Percentiles rank a stretch among this genome's conserved stretches.
Conservation (phyloP, 148 eudicot genomes). For the Rhododendron ovatum region DNA sequence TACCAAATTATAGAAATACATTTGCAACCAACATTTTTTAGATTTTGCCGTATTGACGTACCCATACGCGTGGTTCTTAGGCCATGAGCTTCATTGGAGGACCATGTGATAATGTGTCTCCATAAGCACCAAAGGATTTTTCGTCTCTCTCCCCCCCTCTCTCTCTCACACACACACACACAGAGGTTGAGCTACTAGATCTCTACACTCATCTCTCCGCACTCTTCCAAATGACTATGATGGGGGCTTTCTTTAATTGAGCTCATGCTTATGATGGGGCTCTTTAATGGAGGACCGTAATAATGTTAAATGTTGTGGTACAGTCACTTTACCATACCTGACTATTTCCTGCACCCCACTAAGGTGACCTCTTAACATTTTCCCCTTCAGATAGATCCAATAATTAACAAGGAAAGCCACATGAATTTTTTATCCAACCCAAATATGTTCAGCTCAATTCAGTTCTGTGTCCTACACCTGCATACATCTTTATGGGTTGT, state of each 20-base stretch:
- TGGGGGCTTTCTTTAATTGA: background rate
- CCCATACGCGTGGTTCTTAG: no score
- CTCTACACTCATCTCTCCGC: no score
- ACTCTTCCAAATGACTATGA: background rate
- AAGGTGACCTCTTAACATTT: slow-evolving; percentile 17
- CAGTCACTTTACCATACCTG: slow-evolving; percentile 25
- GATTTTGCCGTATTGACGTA: no score
- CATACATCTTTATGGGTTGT: background rate
- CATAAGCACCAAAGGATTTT: background rate
- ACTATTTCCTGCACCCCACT: slow-evolving; percentile 38
- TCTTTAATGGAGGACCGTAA: background rate
- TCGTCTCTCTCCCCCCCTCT: background rate
- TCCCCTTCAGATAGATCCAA: slow-evolving; percentile 16
- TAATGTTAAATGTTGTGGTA: slow-evolving; percentile 18
- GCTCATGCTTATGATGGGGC: slow-evolving; percentile 20
- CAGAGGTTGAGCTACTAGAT: background rate
- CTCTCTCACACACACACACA: background rate
- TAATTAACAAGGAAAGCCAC: background rate
- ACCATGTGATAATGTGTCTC: background rate
- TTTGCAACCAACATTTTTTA: no score
- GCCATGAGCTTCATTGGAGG: no score
- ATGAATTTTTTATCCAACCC: slow-evolving; percentile 22
- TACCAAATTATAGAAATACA: no score
- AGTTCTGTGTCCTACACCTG: background rate
- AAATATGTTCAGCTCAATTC: slow-evolving; percentile 21